phyloP scores from a whole-genome alignment of 2,329 filamentous ascomycete species.

The Exophiala sideris region DNA sequence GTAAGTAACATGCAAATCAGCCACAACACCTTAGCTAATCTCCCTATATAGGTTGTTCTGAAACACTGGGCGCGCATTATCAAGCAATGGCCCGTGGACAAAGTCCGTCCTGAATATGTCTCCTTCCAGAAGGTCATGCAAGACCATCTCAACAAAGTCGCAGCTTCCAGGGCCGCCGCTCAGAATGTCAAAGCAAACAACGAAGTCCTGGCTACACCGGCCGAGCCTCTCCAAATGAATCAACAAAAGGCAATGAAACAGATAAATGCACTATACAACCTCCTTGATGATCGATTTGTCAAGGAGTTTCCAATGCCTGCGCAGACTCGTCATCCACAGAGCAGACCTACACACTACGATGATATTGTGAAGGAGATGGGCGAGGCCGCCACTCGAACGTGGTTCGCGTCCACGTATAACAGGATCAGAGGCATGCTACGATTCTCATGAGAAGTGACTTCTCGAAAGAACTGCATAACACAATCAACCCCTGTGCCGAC shows the following conservation, averaged over 20 bases:
- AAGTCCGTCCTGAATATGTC: slow-evolving; percentile 43
- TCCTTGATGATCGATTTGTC: slow-evolving; percentile 58
- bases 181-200: slow-evolving; percentile 18
- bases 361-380: slow-evolving; percentile 52
- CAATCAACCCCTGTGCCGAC: too few relatives aligned
- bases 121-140: slow-evolving; percentile 39
- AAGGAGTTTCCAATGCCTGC: slow-evolving; percentile 49
- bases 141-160: slow-evolving; percentile 20
- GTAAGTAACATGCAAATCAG: slow-evolving; percentile 23
- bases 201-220: slow-evolving; percentile 22
- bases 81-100: slow-evolving; percentile 44
- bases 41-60: slow-evolving; percentile 27
- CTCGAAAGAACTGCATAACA: background rate
- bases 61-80: slow-evolving; percentile 43
- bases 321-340: slow-evolving; percentile 48
- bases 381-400: slow-evolving; percentile 50
- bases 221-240: slow-evolving; percentile 27
- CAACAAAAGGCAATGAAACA: slow-evolving; percentile 41
- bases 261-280: slow-evolving; percentile 57
- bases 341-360: slow-evolving; percentile 52
- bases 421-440: slow-evolving; percentile 41
- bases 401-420: slow-evolving; percentile 44
- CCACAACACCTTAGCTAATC: background rate
- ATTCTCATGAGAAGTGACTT: slow-evolving; percentile 11
- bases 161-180: slow-evolving; percentile 14